A percentile compares a stretch with the other conserved stretches of the same genome.
phyloP scores from a whole-genome alignment of 352 stramenopile genomes.

The Phytophthora boehmeriae region DNA sequence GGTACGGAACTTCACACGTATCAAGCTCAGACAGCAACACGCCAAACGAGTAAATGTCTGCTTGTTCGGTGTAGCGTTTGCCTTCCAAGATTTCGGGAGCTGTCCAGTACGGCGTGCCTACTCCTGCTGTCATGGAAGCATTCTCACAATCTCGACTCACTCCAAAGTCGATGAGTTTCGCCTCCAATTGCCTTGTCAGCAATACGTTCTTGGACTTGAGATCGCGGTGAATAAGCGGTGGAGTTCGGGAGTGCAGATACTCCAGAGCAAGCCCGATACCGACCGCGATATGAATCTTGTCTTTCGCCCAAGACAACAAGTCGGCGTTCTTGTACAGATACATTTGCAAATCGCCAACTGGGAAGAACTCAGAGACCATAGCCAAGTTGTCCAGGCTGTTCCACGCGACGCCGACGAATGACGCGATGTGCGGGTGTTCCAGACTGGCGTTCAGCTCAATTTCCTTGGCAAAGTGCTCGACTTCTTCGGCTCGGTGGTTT shows the following conservation, averaged over 20 bases:
- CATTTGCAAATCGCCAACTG: constrained; percentile 48
- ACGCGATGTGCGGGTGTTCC: constrained; percentile 48
- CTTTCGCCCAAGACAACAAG: constrained; percentile 33
- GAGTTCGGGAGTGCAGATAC: constrained; percentile 40
- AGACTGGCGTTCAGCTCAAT: constrained; percentile 53
- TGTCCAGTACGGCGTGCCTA: constrained; percentile 66
- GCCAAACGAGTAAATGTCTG: constrained; percentile 82
- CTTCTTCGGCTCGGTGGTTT: constrained; percentile 39
- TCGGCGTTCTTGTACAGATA: constrained; percentile 39
- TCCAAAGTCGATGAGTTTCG: constrained; percentile 56
- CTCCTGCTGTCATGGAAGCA: constrained; percentile 41
- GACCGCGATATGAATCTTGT: constrained; percentile 50
- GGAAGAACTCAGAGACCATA: constrained; percentile 61
- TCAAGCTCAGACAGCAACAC: constrained; percentile 58
- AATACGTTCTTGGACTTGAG: constrained; percentile 83
- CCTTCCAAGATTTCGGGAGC: constrained; percentile 68
- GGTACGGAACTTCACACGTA: constrained; percentile 43
- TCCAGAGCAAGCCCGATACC: constrained; percentile 38
- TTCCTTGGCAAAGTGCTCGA: constrained; percentile 55
- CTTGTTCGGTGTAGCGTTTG: constrained; percentile 56
- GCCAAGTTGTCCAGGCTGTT: constrained; percentile 54
- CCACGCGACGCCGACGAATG: constrained; percentile 57
- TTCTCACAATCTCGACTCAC: constrained; percentile 27
- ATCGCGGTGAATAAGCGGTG: constrained; percentile 71
- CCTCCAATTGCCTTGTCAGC: constrained; percentile 41